Conservation (phyloP, 2,329 filamentous ascomycete genomes). For the Macrophomina phaseolina region DNA sequence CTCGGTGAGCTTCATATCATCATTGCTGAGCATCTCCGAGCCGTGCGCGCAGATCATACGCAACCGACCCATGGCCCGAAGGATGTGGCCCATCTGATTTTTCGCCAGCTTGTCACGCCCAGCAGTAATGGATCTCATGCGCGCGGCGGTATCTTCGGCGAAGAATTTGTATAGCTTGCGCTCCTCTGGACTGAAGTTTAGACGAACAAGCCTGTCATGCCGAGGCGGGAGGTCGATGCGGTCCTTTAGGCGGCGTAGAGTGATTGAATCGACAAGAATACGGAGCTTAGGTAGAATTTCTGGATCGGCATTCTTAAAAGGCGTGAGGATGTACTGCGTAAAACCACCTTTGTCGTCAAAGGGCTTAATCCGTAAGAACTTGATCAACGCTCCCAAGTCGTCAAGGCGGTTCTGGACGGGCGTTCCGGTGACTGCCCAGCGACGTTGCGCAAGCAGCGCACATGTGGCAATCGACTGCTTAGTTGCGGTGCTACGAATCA, state of each 20-base stretch:
- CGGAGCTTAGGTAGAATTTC: slow-evolving; percentile 85
- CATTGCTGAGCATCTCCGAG: slow-evolving; percentile 83
- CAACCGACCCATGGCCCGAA: slow-evolving; percentile 88
- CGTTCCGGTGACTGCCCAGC: slow-evolving; percentile 97
- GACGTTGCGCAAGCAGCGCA: slow-evolving; percentile 75
- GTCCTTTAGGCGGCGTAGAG: slow-evolving; percentile 88
- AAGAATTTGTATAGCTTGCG: slow-evolving; percentile 82
- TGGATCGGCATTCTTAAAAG: slow-evolving; percentile 86
- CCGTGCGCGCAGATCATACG: slow-evolving; percentile 92
- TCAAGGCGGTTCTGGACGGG: slow-evolving; percentile 94
- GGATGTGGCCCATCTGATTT: slow-evolving; percentile 89
- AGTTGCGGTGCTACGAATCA: slow-evolving; percentile 85
- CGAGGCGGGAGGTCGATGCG: slow-evolving; percentile 76
- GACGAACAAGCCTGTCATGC: slow-evolving; percentile 72
- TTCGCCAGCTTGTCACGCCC: slow-evolving; percentile 74
- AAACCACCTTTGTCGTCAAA: slow-evolving; percentile 83
- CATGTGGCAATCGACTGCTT: slow-evolving; percentile 86
- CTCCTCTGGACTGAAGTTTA: slow-evolving; percentile 80
- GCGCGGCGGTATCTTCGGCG: slow-evolving; percentile 77
- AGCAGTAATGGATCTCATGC: slow-evolving; percentile 76
- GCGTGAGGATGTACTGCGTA: slow-evolving; percentile 77
- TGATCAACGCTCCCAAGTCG: slow-evolving; percentile 84
- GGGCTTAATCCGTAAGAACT: slow-evolving; percentile 81
- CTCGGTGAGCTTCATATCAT: slow-evolving; percentile 79
- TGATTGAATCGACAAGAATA: slow-evolving; percentile 91